Conservation (phyloP, 495 filamentous ascomycete genomes). For the Bombardia bombarda region DNA sequence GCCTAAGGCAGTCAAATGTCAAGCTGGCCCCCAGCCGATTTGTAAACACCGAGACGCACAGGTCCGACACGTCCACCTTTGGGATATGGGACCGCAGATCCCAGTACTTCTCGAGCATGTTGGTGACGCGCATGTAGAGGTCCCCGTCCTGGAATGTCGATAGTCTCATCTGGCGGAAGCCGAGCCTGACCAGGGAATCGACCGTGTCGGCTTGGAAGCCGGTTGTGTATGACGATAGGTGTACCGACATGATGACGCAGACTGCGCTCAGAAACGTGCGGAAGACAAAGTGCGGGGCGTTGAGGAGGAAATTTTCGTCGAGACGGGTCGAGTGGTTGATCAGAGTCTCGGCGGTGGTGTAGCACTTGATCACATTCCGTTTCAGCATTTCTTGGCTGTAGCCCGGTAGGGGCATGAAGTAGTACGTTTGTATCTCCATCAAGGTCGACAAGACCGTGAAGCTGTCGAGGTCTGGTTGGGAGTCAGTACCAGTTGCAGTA, state of each 20-base stretch:
- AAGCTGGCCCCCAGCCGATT: conserved; percentile 31
- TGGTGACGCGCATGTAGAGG: conserved; percentile 24
- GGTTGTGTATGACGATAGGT: conserved; percentile 26
- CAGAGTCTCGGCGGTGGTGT: conserved; percentile 30
- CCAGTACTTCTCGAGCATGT: conserved; percentile 31
- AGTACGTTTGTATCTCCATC: conserved; percentile 38
- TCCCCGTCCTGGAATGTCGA: conserved; percentile 22
- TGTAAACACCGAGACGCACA: conserved; percentile 20
- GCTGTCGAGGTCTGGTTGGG: conserved; percentile 29
- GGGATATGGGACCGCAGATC: conserved; percentile 13
- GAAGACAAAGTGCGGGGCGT: conserved; percentile 35
- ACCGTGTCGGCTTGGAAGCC: conserved; percentile 10
- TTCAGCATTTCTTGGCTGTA: conserved; percentile 28
- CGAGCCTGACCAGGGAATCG: conserved; percentile 16
- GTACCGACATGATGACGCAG: conserved; percentile 32
- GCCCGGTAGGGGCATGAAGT: conserved; percentile 33
- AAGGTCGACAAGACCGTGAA: conserved; percentile 33
- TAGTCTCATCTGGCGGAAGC: conserved; percentile 11
- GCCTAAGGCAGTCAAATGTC: conserved; percentile 30
- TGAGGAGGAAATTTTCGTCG: conserved; percentile 22
- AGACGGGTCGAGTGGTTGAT: conserved; percentile 27
- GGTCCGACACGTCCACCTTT: conserved; percentile 4
- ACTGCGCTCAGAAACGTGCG: conserved; percentile 26
- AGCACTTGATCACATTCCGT: conserved; percentile 31
- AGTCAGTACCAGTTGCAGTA: too few species aligned